Evolutionary conservation across 2,329 filamentous ascomycete species (phyloP), one percentile per base, ranked within the genome.

Genomic region (Fusarium cicatricum): DNA sequence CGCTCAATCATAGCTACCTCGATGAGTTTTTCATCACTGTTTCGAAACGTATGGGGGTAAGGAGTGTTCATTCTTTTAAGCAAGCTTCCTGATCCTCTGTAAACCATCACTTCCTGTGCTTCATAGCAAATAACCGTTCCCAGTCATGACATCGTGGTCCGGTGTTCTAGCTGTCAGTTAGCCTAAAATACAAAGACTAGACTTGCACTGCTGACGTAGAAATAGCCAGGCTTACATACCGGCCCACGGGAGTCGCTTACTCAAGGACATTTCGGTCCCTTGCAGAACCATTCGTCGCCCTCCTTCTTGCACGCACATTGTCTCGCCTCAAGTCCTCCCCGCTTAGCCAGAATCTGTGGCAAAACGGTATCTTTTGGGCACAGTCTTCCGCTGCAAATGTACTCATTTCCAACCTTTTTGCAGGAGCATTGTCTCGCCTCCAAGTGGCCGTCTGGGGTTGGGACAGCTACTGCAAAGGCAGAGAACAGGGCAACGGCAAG

Each of bases 401-500:
- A 59, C 0, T 59, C 56, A 1, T 21, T 23, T 0, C 15, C 56
- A 0, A 43, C 26, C 6, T 59, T 50, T n/a, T 45, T 45, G 28
- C 57, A 60, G 2, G 29, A 10, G 37, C 57, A 59, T 33, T 54
- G 41, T 8, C 57, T 38, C 9, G 34, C 26, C 16, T 42, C 39
- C 6, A 60, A 26, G 1, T 37, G 19, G 8, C 36, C 44, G 4
- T 32, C 31, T 2, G 46, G 14, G 10, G 43, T 26, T 2, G 58
- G 58, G 2, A 39, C 29, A 12, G 58, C 57, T 2, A 55, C 23
- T 16, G 52, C 33, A 8, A 61, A 19, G 37, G 58, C 38, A 12
- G 58, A 54, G 34, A 61, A 56, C 23, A 61, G 19, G 17, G 57
- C 32, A 5, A 57, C 11, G 14, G 47, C 44, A 4, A 61, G 2